phyloP scores from a whole-genome alignment of 345 rosid genomes.

The Physaria fendleri region DNA sequence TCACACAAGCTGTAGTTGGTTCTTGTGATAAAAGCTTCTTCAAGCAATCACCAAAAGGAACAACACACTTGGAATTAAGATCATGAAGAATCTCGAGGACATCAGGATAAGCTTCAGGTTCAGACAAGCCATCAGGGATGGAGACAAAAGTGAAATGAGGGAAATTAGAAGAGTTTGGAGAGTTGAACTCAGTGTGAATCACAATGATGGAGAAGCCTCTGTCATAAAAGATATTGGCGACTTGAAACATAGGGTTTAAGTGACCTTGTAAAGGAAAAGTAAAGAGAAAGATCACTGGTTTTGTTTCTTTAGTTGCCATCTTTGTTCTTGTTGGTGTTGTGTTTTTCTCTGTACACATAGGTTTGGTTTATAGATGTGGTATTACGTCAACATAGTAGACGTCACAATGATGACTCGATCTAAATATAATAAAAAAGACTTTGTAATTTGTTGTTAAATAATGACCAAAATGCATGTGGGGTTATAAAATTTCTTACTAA shows the following conservation, averaged over 20 bases:
- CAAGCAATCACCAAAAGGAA: conserved; percentile 41
- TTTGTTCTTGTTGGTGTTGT: background rate
- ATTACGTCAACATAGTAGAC: background rate
- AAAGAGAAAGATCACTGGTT: conserved; percentile 38
- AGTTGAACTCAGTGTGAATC: conserved; percentile 45
- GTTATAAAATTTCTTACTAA: background rate
- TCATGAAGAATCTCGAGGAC: conserved; percentile 18
- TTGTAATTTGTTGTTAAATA: background rate
- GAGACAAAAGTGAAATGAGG: conserved; percentile 50
- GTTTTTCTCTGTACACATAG: background rate
- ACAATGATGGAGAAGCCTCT: conserved; percentile 51
- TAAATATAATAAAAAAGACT: background rate
- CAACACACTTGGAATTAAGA: conserved; percentile 37
- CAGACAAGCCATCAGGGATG: conserved; percentile 40
- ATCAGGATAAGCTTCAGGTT: conserved; percentile 1
- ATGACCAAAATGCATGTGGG: conserved; percentile 19
- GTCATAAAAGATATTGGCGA: conserved; percentile 40
- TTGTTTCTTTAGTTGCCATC: conserved; percentile 27
- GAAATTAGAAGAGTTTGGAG: conserved; percentile 38
- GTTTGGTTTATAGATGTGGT: background rate
- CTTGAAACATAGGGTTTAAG: conserved; percentile 54
- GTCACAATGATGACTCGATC: conserved; percentile 6
- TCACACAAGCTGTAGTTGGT: conserved; percentile 39
- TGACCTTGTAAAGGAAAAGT: conserved; percentile 63
- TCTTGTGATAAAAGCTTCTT: conserved; percentile 27